Percentiles rank a stretch among this genome's conserved stretches.
Conservation (phyloP, 2,329 filamentous ascomycete species). For the Nothophaeocryptopus gaeumannii region DNA sequence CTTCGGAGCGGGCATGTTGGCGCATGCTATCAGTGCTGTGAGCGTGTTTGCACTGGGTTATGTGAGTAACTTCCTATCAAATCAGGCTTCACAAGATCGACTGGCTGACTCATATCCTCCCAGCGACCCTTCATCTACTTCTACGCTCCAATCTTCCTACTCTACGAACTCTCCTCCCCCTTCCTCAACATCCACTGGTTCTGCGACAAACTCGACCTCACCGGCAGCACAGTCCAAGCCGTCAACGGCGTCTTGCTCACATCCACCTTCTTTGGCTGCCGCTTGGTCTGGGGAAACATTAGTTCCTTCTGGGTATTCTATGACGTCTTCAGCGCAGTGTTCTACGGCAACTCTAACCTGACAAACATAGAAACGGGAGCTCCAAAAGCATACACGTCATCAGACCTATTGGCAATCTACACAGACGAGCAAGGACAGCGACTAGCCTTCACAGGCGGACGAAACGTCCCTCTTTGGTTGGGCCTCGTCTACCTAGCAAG, state of each 20-base stretch:
- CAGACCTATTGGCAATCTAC: conserved; percentile 24
- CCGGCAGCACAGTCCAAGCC: conserved; percentile 69
- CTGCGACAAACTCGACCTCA: conserved; percentile 80
- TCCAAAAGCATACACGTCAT: conserved; percentile 16
- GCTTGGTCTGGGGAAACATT: conserved; percentile 74
- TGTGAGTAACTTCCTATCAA: conserved; percentile 52
- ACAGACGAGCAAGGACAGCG: conserved; percentile 25
- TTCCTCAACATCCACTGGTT: conserved; percentile 92
- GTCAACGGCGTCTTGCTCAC: conserved; percentile 75
- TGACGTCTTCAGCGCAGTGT: conserved; percentile 60
- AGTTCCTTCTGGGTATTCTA: conserved; percentile 63
- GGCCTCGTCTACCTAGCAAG: conserved; percentile 64
- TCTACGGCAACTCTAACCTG: conserved; percentile 19
- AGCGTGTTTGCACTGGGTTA: conserved; percentile 75
- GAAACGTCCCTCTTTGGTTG: conserved; percentile 65
- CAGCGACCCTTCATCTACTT: conserved; percentile 82
- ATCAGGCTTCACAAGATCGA: not conserved
- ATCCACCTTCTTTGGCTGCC: conserved; percentile 70
- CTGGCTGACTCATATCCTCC: not conserved
- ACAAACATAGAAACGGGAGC: conserved; percentile 19
- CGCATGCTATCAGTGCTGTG: conserved; percentile 72
- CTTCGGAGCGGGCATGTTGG: conserved; percentile 73
- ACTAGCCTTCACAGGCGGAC: conserved; percentile 28
- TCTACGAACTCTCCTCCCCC: conserved; percentile 81
- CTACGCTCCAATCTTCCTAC: conserved; percentile 76